Evolutionary conservation across 129 eudicot genomes (phyloP).

Genomic region (Chrysanthemum lavandulifolium): DNA sequence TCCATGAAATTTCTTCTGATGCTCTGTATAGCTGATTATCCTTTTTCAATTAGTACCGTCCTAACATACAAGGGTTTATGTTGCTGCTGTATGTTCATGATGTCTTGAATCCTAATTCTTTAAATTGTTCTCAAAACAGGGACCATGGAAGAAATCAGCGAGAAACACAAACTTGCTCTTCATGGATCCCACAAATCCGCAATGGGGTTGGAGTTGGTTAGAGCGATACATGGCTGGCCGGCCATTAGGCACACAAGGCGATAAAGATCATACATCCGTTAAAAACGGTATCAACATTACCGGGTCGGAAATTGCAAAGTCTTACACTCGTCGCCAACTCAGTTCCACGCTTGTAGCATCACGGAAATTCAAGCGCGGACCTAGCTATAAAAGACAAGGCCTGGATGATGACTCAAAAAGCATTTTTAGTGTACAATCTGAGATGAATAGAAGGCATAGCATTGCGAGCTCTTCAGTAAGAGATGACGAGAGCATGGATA

Average conservation of each 20-base stretch:
- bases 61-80: no score
- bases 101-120: background rate
- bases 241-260: conserved; percentile 53
- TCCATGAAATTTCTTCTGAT: no score
- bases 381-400: conserved; percentile 42
- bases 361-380: conserved; percentile 49
- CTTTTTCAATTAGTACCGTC: no score
- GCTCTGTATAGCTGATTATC: no score
- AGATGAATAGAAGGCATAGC: conserved; percentile 78
- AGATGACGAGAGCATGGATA: conserved; percentile 80
- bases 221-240: conserved; percentile 84
- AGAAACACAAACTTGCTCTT: conserved; percentile 62
- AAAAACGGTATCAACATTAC: conserved; percentile 38
- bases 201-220: conserved; percentile 99
- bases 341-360: conserved; percentile 43
- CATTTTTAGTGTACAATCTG: conserved; percentile 57
- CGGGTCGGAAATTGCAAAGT: conserved; percentile 57
- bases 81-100: background rate
- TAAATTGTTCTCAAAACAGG: conserved; percentile 37
- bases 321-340: conserved; percentile 73
- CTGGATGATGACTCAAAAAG: conserved; percentile 67
- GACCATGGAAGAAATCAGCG: conserved; percentile 76
- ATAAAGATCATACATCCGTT: conserved; percentile 45
- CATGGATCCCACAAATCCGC: conserved; percentile 94
- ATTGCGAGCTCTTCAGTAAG: conserved; percentile 72